A percentile compares a stretch with the other conserved stretches of the same genome.
Conservation (phyloP, 2,329 filamentous ascomycete genomes). For the Colletotrichum shisoi region DNA sequence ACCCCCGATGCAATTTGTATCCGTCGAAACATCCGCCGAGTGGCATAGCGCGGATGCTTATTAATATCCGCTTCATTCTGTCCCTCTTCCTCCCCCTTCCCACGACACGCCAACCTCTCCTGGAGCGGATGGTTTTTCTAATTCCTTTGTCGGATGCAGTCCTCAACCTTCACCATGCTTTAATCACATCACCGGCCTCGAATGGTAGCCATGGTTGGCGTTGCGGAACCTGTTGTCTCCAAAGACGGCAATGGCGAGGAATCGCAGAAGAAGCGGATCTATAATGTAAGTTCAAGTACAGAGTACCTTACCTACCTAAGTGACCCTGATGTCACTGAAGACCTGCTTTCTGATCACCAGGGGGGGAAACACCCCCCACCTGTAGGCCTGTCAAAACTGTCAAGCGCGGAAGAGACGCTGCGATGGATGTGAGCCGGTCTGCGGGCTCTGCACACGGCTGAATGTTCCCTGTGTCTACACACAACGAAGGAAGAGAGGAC, state of each 20-base stretch:
- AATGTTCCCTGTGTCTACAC: constrained; percentile 30
- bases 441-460: constrained; percentile 22
- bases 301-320: too few species aligned
- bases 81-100: too few species aligned
- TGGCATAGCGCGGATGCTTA: constrained; percentile 12
- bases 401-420: constrained; percentile 33
- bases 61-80: constrained; percentile 6
- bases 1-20: neutral
- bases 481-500: constrained; percentile 31
- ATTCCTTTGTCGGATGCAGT: neutral
- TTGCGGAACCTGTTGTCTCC: neutral
- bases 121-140: neutral
- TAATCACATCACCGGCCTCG: neutral
- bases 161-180: neutral
- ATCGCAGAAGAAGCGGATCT: constrained; percentile 29
- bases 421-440: constrained; percentile 30
- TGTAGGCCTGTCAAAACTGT: constrained; percentile 33
- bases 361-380: too few species aligned
- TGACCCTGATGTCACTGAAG: neutral
- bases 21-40: constrained; percentile 10
- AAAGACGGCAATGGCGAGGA: constrained; percentile 10
- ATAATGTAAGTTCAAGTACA: constrained; percentile 25
- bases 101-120: neutral
- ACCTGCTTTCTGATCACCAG: neutral
- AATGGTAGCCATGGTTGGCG: constrained; percentile 2